A percentile compares a stretch with the other conserved stretches of the same genome.
phyloP scores from a whole-genome alignment of 352 stramenopile genomes.

The Globisporangium apiculatum region DNA sequence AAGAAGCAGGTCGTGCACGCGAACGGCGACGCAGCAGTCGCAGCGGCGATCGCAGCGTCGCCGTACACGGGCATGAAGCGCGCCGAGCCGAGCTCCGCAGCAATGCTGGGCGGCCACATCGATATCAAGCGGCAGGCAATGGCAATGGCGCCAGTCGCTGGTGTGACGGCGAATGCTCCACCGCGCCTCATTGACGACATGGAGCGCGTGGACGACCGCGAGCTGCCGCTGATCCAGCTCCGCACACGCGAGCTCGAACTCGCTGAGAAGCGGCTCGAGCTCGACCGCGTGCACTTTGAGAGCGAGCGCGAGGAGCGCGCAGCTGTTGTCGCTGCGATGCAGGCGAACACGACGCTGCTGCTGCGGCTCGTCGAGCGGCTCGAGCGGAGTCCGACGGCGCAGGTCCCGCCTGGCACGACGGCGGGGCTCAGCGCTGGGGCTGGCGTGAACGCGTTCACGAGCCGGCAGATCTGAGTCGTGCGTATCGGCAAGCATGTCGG shows the following conservation, averaged over 20 bases:
- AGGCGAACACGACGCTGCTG: constrained; percentile 10
- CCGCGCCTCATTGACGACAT: not conserved
- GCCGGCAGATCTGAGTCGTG: not conserved
- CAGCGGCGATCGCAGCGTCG: not conserved
- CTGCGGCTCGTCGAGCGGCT: constrained; percentile 10
- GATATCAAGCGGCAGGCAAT: not conserved
- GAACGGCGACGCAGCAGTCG: not conserved
- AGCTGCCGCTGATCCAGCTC: not conserved
- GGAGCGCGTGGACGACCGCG: constrained; percentile 5
- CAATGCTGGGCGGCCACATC: not conserved
- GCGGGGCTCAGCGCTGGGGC: not conserved
- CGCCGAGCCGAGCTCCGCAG: not conserved
- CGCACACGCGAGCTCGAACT: constrained; percentile 7
- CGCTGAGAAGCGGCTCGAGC: constrained; percentile 8
- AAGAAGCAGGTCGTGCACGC: constrained; percentile 3
- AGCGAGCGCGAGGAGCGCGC: constrained; percentile 10
- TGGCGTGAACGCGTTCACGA: not conserved
- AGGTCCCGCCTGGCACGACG: not conserved
- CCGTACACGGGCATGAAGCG: not conserved
- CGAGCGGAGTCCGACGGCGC: not conserved
- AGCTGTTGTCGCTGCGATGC: constrained; percentile 7
- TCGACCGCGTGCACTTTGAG: constrained; percentile 9
- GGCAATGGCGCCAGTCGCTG: not conserved
- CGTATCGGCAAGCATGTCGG: not conserved
- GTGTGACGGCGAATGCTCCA: no score